phyloP scores from a whole-genome alignment of 257 asterid genomes.

The Penstemon davidsonii region DNA sequence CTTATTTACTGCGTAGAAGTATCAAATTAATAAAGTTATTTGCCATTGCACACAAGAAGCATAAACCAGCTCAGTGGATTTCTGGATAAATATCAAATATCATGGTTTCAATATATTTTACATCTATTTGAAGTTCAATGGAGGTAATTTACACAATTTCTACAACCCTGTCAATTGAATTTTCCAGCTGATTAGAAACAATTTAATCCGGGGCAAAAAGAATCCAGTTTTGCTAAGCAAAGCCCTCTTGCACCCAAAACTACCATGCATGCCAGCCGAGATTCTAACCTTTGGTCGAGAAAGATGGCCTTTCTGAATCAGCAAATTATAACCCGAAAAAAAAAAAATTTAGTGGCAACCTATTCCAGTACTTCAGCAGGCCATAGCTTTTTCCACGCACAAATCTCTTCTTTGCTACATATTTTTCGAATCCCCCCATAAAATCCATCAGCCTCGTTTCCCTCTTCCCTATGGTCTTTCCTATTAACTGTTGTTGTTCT shows the following conservation, averaged over 20 bases:
- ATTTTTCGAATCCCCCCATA: slow-evolving; percentile 75
- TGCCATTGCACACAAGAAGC: slow-evolving; percentile 11
- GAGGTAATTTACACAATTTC: slow-evolving; percentile 23
- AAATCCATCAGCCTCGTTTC: slow-evolving; percentile 73
- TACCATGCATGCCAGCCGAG: background rate
- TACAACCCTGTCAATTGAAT: slow-evolving; percentile 20
- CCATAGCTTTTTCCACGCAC: slow-evolving; percentile 70
- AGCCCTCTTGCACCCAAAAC: too few relatives aligned
- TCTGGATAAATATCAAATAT: slow-evolving; percentile 11
- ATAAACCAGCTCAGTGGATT: slow-evolving; percentile 4
- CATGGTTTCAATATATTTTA: slow-evolving; percentile 13
- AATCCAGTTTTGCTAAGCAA: slow-evolving; percentile 2
- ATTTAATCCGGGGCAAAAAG: slow-evolving; percentile 24
- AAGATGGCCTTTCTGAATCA: too few relatives aligned
- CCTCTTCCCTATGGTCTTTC: slow-evolving; percentile 76
- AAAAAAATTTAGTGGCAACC: slow-evolving; percentile 14
- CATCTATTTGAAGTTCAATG: slow-evolving; percentile 20
- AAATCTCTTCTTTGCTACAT: slow-evolving; percentile 43
- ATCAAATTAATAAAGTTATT: too few relatives aligned
- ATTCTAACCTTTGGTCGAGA: slow-evolving; percentile 18
- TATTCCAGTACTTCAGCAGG: slow-evolving; percentile 68
- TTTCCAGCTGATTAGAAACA: slow-evolving; percentile 4
- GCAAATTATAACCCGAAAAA: background rate
- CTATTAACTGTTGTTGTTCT: slow-evolving; percentile 55
- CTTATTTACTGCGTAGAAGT: too few relatives aligned